Conservation (phyloP, 2,329 filamentous ascomycete genomes). For the Pseudogymnoascus destructans region DNA sequence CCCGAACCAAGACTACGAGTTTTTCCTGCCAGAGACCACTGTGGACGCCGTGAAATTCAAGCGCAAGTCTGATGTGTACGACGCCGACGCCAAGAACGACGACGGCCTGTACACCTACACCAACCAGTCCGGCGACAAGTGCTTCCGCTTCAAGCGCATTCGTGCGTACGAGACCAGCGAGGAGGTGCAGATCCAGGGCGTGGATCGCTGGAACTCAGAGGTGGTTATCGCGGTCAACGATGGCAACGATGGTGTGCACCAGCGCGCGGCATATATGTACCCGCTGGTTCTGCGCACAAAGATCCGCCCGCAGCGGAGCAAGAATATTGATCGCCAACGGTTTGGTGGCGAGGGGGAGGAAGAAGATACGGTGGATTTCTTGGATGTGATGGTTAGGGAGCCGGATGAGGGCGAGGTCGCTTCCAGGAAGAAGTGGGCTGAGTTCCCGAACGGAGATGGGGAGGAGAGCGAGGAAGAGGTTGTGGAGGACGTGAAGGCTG, state of each 20-base stretch:
- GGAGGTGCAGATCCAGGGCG: conserved; percentile 36
- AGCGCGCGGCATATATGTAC: conserved; percentile 54
- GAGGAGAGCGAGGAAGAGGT: conserved; percentile 20
- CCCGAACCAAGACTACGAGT: conserved; percentile 51
- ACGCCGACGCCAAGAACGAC: conserved; percentile 38
- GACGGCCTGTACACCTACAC: conserved; percentile 41
- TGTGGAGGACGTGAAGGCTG: not conserved
- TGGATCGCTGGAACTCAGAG: conserved; percentile 52
- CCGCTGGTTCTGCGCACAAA: conserved; percentile 51
- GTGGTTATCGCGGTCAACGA: conserved; percentile 46
- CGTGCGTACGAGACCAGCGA: conserved; percentile 52
- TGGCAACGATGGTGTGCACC: conserved; percentile 35
- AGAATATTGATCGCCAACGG: conserved; percentile 41
- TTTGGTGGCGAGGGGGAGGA: conserved; percentile 26
- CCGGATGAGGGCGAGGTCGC: conserved; percentile 39
- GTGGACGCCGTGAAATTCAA: conserved; percentile 42
- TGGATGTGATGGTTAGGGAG: conserved; percentile 42
- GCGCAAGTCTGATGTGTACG: conserved; percentile 44
- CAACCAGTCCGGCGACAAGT: conserved; percentile 32
- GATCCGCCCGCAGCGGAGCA: conserved; percentile 49
- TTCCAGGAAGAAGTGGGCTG: conserved; percentile 40
- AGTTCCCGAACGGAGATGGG: conserved; percentile 20
- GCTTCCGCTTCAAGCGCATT: conserved; percentile 48
- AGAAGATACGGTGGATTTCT: conserved; percentile 40
- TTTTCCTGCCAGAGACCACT: conserved; percentile 43